Evolutionary conservation across 2,329 filamentous ascomycete genomes (phyloP).

Genomic region (Aspergillus tamarii): DNA sequence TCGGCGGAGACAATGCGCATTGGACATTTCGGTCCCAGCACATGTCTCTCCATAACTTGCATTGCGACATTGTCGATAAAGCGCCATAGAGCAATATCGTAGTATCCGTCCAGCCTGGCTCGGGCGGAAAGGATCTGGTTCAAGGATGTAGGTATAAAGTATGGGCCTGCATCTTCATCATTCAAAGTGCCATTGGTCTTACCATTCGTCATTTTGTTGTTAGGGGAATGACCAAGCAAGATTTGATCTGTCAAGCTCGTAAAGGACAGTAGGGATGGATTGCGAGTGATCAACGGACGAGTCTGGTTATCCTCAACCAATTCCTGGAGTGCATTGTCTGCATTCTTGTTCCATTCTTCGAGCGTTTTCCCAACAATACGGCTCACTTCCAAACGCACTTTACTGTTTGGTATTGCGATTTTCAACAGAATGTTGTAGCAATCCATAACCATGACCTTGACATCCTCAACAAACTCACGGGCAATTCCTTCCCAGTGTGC

Average conservation of each 20-base stretch:
- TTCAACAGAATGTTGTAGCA: not conserved
- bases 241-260: not conserved
- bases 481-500: constrained; percentile 1
- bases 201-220: not conserved
- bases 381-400: not conserved
- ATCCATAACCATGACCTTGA: not conserved
- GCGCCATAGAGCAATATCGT: constrained; percentile 13
- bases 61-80: constrained; percentile 23
- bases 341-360: not conserved
- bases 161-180: not conserved
- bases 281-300: not conserved
- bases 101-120: constrained; percentile 11
- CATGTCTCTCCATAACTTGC: constrained; percentile 16
- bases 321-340: not conserved
- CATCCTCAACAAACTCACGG: not conserved
- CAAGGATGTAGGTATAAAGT: not conserved
- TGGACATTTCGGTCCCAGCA: constrained; percentile 17
- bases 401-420: not conserved
- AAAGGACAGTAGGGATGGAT: not conserved
- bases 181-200: not conserved
- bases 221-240: not conserved
- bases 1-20: constrained; percentile 10
- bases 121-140: not conserved
- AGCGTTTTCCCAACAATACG: not conserved
- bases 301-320: not conserved